These are phyloP conservation scores for Alternaria brassicicola DNA, from an alignment of 2,329 filamentous ascomycete genomes.

Conservation along the genomic window DNA sequence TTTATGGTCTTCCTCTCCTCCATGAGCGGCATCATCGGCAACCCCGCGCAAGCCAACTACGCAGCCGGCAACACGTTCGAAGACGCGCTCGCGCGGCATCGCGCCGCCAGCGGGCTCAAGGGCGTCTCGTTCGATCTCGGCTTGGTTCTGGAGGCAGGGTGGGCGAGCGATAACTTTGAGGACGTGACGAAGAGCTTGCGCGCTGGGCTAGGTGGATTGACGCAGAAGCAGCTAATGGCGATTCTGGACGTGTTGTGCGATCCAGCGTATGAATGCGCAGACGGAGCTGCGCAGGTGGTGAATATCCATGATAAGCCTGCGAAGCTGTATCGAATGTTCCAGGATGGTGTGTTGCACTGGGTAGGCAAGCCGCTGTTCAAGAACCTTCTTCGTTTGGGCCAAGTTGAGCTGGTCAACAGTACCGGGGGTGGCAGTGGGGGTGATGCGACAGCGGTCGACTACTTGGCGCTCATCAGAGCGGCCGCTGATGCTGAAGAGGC, in stretches of 20 bases:
- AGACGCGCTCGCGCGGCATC: conserved; percentile 12
- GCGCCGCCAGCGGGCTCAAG: conserved; percentile 8
- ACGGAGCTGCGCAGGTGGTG: conserved; percentile 5
- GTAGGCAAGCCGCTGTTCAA: conserved; percentile 11
- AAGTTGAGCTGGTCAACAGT: conserved; percentile 11
- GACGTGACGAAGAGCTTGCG: conserved; percentile 13
- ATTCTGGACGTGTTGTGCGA: conserved; percentile 13
- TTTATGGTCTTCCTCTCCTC: conserved; percentile 31
- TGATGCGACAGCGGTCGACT: conserved; percentile 5
- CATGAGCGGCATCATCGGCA: conserved; percentile 22
- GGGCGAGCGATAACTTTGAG: conserved; percentile 12
- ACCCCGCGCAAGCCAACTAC: conserved; percentile 28
- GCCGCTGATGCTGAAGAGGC: conserved; percentile 11
- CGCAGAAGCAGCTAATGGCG: conserved; percentile 13
- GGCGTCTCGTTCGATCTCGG: conserved; percentile 13
- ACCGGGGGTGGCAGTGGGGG: conserved; percentile 1
- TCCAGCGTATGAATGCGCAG: conserved; percentile 4
- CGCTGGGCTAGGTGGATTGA: conserved; percentile 8
- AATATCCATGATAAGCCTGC: conserved; percentile 11
- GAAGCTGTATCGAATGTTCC: conserved; percentile 14
- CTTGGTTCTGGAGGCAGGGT: conserved; percentile 7
- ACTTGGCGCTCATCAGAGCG: conserved; percentile 12
- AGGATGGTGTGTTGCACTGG: conserved; percentile 11
- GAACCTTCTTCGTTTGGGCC: conserved; percentile 12
- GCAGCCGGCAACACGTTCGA: conserved; percentile 21